Evolutionary conservation across 768 basidiomycete genomes (phyloP), one percentile per base, ranked within the genome.

Genomic region (Zangia roseola): DNA sequence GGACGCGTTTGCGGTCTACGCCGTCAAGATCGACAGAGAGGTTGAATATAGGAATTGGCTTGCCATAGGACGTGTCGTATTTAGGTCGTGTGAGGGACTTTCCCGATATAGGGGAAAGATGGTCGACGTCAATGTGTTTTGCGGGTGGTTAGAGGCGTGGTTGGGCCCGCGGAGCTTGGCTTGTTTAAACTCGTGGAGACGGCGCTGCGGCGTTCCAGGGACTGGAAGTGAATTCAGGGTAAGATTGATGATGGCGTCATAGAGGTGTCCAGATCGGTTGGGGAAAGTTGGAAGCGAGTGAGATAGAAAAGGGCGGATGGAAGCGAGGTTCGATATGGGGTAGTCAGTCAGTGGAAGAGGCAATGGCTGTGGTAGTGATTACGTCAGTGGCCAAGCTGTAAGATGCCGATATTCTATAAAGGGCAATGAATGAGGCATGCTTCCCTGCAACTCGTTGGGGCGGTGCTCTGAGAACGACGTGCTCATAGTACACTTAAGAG

Each of bases 201-300:
- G 41, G 58, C 31, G 39, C 61, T 63, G 60, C 61, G 61, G 60
- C 60, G 60, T 59, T 45, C 52, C 60, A 60, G 61, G 54, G 60
- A 49, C 45, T 37, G 2, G 10, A 2, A 5, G 7, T 48, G 24
- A 10, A 10, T 30, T 33, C 7, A 53, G 40, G 46, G 58, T 53
- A 49, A 58, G n/a, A 34, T 50, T 35, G 10, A 30, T 14, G 0
- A 37, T 51, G 45, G 42, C 43, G 48, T 45, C 45, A 21, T 31
- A 7, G 35, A 28, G 25, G 17, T 13, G 30, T 6, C 10, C 30
- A 6, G 30, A 31, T 31, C 30, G 30, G 30, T 7, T 31, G 30
- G 30, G 13, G 30, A 14, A 31, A 14, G 13, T 13, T 13, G 4
- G 30, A 31, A 7, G 30, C 13, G 30, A 13, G 10, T 3, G 30